Conservation (phyloP, 169 alveolate genomes). For the Amoebophrya sp. region DNA sequence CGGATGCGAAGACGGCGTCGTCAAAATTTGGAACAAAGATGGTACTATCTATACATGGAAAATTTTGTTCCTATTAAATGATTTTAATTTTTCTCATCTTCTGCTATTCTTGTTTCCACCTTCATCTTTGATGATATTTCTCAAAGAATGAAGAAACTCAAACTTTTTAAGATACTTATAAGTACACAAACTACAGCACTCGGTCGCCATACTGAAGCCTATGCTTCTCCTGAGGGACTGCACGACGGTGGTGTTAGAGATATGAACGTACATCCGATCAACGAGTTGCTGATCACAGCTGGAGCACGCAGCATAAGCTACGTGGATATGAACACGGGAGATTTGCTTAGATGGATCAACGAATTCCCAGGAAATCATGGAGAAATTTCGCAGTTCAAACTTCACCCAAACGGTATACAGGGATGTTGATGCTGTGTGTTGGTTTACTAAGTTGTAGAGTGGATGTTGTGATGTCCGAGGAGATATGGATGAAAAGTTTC, state of each 20-base stretch:
- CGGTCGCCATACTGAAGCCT: background rate
- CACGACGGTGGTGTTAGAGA: background rate
- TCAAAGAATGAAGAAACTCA: background rate
- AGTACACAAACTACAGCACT: background rate
- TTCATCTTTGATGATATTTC: too few species aligned
- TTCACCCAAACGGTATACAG: conserved; percentile 12
- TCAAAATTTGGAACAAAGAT: background rate
- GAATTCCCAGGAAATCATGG: background rate
- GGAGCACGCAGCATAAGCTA: background rate
- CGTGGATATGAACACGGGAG: background rate
- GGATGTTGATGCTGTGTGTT: too few species aligned
- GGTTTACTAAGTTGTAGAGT: too few species aligned
- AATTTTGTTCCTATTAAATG: too few species aligned
- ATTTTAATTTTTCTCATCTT: too few species aligned
- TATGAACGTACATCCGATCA: background rate
- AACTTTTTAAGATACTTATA: background rate
- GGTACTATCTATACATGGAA: too few species aligned
- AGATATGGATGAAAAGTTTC: too few species aligned
- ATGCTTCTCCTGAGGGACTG: background rate
- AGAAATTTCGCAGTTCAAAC: background rate
- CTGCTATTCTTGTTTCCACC: too few species aligned
- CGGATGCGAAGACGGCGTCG: background rate
- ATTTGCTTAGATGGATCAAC: background rate
- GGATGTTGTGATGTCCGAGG: too few species aligned
- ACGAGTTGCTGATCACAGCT: background rate